phyloP scores from a whole-genome alignment of 306 rosid genomes.

The Cicer arietinum region DNA sequence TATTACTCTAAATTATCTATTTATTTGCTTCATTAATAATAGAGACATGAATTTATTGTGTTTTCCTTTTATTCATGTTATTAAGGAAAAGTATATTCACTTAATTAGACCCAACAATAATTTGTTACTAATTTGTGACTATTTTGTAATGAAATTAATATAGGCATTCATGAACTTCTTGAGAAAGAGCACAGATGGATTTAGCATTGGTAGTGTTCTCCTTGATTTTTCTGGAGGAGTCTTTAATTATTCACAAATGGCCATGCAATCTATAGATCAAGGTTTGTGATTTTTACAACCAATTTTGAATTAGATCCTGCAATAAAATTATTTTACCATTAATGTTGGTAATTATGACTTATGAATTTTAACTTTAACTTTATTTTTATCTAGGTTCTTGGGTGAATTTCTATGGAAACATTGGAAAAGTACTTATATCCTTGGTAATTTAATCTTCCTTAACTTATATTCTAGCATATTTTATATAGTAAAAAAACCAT shows the following conservation, averaged over 20 bases:
- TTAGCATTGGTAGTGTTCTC: constrained; percentile 72
- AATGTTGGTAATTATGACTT: not conserved
- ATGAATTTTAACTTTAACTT: constrained; percentile 19
- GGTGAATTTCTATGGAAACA: constrained; percentile 84
- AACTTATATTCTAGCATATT: not conserved
- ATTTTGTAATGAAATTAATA: constrained; percentile 7
- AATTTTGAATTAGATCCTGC: not conserved
- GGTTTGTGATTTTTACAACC: constrained; percentile 52
- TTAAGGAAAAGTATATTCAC: not conserved
- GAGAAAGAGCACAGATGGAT: constrained; percentile 83
- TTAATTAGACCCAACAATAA: not conserved
- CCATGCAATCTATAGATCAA: constrained; percentile 84
- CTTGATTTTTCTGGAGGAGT: constrained; percentile 80
- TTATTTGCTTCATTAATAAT: not conserved
- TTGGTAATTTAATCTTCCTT: constrained; percentile 58
- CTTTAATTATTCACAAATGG: constrained; percentile 76
- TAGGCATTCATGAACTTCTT: constrained; percentile 80
- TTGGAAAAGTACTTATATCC: constrained; percentile 79
- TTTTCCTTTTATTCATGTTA: not conserved
- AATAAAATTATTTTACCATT: constrained; percentile 24
- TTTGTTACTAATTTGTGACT: not conserved
- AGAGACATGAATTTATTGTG: no score
- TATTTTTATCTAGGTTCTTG: constrained; percentile 62
- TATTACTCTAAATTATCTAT: no score
- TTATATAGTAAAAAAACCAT: no score